phyloP scores from a whole-genome alignment of 805 yeast genomes.

The Saturnispora sanitii region DNA sequence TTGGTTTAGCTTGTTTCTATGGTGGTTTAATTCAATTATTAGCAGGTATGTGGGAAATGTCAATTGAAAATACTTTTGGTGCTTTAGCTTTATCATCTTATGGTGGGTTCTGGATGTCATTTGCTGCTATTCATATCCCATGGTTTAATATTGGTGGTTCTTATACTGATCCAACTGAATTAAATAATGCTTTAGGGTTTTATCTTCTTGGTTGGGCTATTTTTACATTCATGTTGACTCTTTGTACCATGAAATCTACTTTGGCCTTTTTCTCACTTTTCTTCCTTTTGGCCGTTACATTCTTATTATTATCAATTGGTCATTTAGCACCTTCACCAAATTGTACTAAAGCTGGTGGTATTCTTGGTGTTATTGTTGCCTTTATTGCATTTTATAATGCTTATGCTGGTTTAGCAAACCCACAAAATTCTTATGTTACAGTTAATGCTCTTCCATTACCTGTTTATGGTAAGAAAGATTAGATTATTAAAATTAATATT shows the following conservation, averaged over 20 bases:
- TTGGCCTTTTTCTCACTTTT: slow-evolving; percentile 44
- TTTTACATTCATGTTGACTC: slow-evolving; percentile 47
- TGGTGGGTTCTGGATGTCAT: slow-evolving; percentile 74
- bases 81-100: slow-evolving; percentile 50
- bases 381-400: slow-evolving; percentile 64
- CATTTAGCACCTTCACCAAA: slow-evolving; percentile 35
- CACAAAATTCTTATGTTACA: slow-evolving; percentile 51
- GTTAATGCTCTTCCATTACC: slow-evolving; percentile 26
- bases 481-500: too few relatives aligned
- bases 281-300: slow-evolving; percentile 43
- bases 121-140: slow-evolving; percentile 53
- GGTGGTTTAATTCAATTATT: slow-evolving; percentile 65
- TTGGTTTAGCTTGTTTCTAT: slow-evolving; percentile 58
- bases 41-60: slow-evolving; percentile 70
- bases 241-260: slow-evolving; percentile 50
- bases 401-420: slow-evolving; percentile 56
- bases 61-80: slow-evolving; percentile 70
- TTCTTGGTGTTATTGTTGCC: slow-evolving; percentile 51
- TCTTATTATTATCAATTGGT: slow-evolving; percentile 42
- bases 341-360: slow-evolving; percentile 48
- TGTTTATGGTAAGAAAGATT: slow-evolving; percentile 15
- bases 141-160: slow-evolving; percentile 50
- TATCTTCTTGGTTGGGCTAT: slow-evolving; percentile 55
- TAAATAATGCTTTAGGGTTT: slow-evolving; percentile 46
- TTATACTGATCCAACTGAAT: slow-evolving; percentile 33